Conservation (phyloP, 306 rosid genomes). For the Datisca glomerata region DNA sequence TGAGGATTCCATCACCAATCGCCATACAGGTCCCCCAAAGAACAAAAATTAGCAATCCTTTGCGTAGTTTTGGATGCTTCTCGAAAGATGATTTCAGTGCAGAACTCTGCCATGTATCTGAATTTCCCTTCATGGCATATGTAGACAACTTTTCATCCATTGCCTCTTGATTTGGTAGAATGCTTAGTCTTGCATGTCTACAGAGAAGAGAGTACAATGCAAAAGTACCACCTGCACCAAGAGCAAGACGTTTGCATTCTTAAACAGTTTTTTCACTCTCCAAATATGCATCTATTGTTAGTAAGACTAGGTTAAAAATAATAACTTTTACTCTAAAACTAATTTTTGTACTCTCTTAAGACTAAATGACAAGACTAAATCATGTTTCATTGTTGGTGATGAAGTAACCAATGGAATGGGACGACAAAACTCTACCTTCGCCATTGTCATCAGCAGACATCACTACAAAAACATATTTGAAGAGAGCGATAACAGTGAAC, state of each 20-base stretch:
- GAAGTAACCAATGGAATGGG: too few species aligned
- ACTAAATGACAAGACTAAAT: not conserved
- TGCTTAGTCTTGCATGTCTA: slow-evolving; percentile 43
- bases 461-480: slow-evolving; percentile 64
- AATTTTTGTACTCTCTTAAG: too few species aligned
- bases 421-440: slow-evolving; percentile 40
- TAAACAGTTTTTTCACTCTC: slow-evolving; percentile 10
- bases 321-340: too few species aligned
- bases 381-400: not conserved
- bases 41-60: slow-evolving; percentile 48
- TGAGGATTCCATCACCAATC: slow-evolving; percentile 66
- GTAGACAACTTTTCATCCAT: slow-evolving; percentile 41
- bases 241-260: slow-evolving; percentile 10
- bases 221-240: slow-evolving; percentile 65
- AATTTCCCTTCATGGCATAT: slow-evolving; percentile 21
- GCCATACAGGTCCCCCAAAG: slow-evolving; percentile 71
- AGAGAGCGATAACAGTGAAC: slow-evolving; percentile 59
- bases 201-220: slow-evolving; percentile 72
- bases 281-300: not conserved
- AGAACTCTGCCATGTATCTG: slow-evolving; percentile 37
- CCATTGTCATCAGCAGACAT: slow-evolving; percentile 76
- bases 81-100: slow-evolving; percentile 32
- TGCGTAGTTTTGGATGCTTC: slow-evolving; percentile 41
- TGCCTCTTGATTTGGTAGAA: slow-evolving; percentile 52
- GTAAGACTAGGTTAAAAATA: too few species aligned